Evolutionary conservation across 345 rosid genomes (phyloP).

Genomic region (Passiflora organensis): DNA sequence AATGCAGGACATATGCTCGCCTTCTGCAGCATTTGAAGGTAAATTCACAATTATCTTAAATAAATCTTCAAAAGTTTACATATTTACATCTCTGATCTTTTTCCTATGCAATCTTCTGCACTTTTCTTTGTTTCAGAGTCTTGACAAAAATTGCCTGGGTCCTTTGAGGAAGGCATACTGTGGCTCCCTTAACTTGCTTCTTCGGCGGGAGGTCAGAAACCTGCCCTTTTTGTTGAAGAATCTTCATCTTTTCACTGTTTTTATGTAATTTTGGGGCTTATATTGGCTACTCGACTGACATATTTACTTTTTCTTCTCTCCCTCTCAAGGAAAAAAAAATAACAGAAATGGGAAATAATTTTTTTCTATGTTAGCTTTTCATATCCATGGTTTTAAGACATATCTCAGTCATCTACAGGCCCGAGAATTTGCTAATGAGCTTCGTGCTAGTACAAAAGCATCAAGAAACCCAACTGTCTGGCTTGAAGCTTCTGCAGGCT

Average conservation of each 20-base stretch:
- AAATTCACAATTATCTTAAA: neutral
- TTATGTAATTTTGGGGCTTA: neutral
- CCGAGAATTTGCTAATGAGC: slow-evolving; percentile 98
- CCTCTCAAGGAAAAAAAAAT: neutral
- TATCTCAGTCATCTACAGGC: slow-evolving; percentile 51
- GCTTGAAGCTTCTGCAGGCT: slow-evolving; percentile 89
- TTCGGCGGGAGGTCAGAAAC: slow-evolving; percentile 88
- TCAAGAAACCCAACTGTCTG: slow-evolving; percentile 89
- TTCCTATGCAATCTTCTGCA: slow-evolving; percentile 16
- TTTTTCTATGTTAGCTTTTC: neutral
- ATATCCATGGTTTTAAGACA: slow-evolving; percentile 2
- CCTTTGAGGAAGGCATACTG: slow-evolving; percentile 95
- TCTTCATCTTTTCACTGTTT: neutral
- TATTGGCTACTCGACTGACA: neutral
- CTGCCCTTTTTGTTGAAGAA: slow-evolving; percentile 7
- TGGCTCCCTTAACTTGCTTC: slow-evolving; percentile 92
- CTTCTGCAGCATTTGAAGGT: slow-evolving; percentile 97
- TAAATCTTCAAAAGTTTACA: slow-evolving; percentile 8
- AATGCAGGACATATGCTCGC: slow-evolving; percentile 99
- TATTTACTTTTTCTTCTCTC: neutral
- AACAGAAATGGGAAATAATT: too few relatives aligned
- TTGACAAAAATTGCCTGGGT: slow-evolving; percentile 84
- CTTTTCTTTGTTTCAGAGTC: slow-evolving; percentile 53
- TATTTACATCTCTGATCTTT: slow-evolving; percentile 1
- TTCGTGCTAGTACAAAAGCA: slow-evolving; percentile 98